These are phyloP conservation scores for Oryza punctata DNA, from an alignment of 176 grass and related monocot genomes.

Conservation along the genomic window DNA sequence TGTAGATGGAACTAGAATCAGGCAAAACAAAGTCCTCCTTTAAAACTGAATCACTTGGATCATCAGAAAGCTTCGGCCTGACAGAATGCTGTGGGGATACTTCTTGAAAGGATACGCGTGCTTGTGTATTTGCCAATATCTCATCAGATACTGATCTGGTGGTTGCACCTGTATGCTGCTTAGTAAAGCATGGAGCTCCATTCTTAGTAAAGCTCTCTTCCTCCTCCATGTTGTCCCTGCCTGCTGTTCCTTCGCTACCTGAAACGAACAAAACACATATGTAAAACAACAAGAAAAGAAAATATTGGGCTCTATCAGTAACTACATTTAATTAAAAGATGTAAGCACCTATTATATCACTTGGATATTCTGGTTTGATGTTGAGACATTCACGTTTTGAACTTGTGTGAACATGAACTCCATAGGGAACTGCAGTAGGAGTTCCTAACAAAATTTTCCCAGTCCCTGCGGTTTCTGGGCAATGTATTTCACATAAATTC, in stretches of 20 bases:
- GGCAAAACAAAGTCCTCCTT: slow-evolving; percentile 28
- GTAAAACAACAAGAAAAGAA: slow-evolving; percentile 26
- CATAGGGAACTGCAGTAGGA: slow-evolving; percentile 12
- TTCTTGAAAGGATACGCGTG: slow-evolving; percentile 22
- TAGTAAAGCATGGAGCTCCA: slow-evolving; percentile 19
- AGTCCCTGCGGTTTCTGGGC: slow-evolving; percentile 2
- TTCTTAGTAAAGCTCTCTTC: slow-evolving; percentile 5
- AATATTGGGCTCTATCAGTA: slow-evolving; percentile 8
- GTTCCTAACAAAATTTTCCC: slow-evolving; percentile 25
- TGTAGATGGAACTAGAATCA: slow-evolving; percentile 39
- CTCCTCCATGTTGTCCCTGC: slow-evolving; percentile 25
- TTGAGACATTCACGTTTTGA: slow-evolving; percentile 6
- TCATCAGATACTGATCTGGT: slow-evolving; percentile 13
- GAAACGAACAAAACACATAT: slow-evolving; percentile 38
- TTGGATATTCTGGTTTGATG: slow-evolving; percentile 36
- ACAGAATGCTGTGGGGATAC: slow-evolving; percentile 5
- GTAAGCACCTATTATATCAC: slow-evolving; percentile 45
- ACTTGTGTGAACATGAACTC: slow-evolving; percentile 19
- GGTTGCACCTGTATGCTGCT: slow-evolving; percentile 16
- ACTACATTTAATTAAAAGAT: slow-evolving; percentile 24
- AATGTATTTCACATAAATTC: slow-evolving; percentile 29
- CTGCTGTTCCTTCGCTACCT: slow-evolving; percentile 32
- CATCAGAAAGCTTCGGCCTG: slow-evolving; percentile 31
- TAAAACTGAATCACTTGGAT: slow-evolving; percentile 30
- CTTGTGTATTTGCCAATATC: slow-evolving; percentile 30